These are phyloP conservation scores for Conticribra weissflogii DNA, from an alignment of 108 stramenopile species.

Conservation along the genomic window DNA sequence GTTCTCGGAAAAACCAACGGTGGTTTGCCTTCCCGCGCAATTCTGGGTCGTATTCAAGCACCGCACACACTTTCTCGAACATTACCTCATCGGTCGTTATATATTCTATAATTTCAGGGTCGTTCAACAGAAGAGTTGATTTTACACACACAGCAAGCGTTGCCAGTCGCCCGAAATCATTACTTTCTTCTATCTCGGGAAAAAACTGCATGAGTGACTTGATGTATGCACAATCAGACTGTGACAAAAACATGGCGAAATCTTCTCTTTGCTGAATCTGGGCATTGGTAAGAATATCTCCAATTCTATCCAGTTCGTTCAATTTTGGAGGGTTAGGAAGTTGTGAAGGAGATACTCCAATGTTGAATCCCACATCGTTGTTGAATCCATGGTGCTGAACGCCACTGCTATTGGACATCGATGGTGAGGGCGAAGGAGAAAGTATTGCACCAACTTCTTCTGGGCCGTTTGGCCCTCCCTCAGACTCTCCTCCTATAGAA, in stretches of 20 bases:
- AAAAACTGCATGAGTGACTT: conserved; percentile 65
- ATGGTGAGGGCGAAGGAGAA: neutral
- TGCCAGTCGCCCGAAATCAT: conserved; percentile 62
- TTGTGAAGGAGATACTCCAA: conserved; percentile 29
- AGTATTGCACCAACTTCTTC: neutral
- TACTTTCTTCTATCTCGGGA: conserved; percentile 54
- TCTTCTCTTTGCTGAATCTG: conserved; percentile 79
- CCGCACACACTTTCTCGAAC: conserved; percentile 75
- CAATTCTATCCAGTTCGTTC: conserved; percentile 68
- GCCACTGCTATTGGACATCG: neutral
- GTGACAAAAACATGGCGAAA: conserved; percentile 65
- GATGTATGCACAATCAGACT: conserved; percentile 80
- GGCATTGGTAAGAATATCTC: conserved; percentile 63
- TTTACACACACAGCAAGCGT: conserved; percentile 78
- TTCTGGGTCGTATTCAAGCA: conserved; percentile 86
- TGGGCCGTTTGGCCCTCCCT: neutral
- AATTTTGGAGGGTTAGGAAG: conserved; percentile 78
- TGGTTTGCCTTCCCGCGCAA: conserved; percentile 83
- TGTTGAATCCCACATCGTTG: neutral
- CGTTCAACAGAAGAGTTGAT: conserved; percentile 83
- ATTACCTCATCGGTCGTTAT: conserved; percentile 65
- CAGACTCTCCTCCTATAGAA: neutral
- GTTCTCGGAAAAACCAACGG: conserved; percentile 70
- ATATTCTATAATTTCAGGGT: conserved; percentile 85
- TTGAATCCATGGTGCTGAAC: conserved; percentile 5